These are phyloP conservation scores for Aureobasidium lini DNA, from an alignment of 2,329 filamentous ascomycete species.

Conservation along the genomic window DNA sequence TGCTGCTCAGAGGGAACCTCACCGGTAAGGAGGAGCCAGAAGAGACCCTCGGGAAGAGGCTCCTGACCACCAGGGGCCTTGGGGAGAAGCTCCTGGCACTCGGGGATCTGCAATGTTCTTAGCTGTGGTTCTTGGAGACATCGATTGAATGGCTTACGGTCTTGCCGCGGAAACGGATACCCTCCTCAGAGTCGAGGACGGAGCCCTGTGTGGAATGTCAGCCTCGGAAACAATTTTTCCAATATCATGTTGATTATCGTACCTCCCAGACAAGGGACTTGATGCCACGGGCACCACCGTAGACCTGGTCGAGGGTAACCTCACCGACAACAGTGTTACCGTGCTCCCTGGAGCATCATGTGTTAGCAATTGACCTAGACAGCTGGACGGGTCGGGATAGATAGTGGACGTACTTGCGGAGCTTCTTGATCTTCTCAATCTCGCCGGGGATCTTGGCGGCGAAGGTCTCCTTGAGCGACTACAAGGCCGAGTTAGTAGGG, in stretches of 20 bases:
- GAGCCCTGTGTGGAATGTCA: slow-evolving; percentile 52
- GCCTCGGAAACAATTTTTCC: not conserved
- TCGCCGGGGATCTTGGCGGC: slow-evolving; percentile 91
- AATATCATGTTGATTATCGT: slow-evolving; percentile 17
- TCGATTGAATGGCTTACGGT: slow-evolving; percentile 48
- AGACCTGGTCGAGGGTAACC: slow-evolving; percentile 98
- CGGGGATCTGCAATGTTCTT: slow-evolving; percentile 60
- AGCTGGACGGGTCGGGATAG: slow-evolving; percentile 2
- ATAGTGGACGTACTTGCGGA: slow-evolving; percentile 68
- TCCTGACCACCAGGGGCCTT: slow-evolving; percentile 8
- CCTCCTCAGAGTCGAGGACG: slow-evolving; percentile 96
- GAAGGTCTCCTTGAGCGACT: slow-evolving; percentile 98
- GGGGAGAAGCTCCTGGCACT: slow-evolving; percentile 79
- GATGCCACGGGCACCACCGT: slow-evolving; percentile 97
- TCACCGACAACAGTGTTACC: slow-evolving; percentile 93
- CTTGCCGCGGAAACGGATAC: slow-evolving; percentile 98
- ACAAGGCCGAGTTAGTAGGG: slow-evolving; percentile 21
- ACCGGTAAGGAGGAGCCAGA: slow-evolving; percentile 98
- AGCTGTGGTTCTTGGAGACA: not conserved
- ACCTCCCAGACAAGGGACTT: slow-evolving; percentile 98
- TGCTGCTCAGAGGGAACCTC: slow-evolving; percentile 98
- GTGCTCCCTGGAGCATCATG: slow-evolving; percentile 60
- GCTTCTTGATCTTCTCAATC: slow-evolving; percentile 98
- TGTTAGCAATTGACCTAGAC: slow-evolving; percentile 19
- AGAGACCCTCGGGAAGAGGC: slow-evolving; percentile 59